Evolutionary conservation across 2,329 filamentous ascomycete species (phyloP), one percentile per base, ranked within the genome.

Genomic region (Berkeleyomyces basicola): DNA sequence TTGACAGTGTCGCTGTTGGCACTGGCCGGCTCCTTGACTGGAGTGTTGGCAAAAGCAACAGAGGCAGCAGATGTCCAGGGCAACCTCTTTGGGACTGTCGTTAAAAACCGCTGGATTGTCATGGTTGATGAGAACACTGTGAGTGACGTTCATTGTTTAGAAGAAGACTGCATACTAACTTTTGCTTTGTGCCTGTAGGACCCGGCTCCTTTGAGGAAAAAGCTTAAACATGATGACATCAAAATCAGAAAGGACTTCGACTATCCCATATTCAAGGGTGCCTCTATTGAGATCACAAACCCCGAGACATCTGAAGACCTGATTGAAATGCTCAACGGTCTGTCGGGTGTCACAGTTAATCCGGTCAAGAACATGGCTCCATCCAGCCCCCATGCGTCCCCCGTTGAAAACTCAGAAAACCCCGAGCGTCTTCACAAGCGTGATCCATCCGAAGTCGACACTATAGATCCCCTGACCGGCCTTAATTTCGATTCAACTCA

Each of bases 211-310:
- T 23, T 23, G 23, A 23, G 23, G 2, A 2, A 67, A 62, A 70
- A 70, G 43, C 70, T 76, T 60, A 68, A 70, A 3, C 69, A 70
- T n/a, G 72, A 77, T 57, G 76, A 75, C 10, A 53, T 63, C 55
- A 69, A 71, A 49, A 74, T 74, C 57, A 77, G 77, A 61, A 75
- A 78, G 74, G 74, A 76, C 63, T 73, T 80, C 63, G 72, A 78
- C 66, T 79, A 74, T 67, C 73, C 75, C 66, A 71, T 82, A 23
- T 82, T 82, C 74, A 78, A 77, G 67, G 79, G 79, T 61, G 75
- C 75, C 2, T 81, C 79, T 1, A 76, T 82, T 65, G 75, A 79
- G 67, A 75, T 82, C 68, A 72, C 77, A 61, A 73, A 81, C 63
- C 58, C 74, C 53, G 69, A 74, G 16, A 74, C 72, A 37, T 75